Base-by-base conservation (phyloP, 2,329 filamentous ascomycete species). In the Pseudogymnoascus sp. region DNA sequence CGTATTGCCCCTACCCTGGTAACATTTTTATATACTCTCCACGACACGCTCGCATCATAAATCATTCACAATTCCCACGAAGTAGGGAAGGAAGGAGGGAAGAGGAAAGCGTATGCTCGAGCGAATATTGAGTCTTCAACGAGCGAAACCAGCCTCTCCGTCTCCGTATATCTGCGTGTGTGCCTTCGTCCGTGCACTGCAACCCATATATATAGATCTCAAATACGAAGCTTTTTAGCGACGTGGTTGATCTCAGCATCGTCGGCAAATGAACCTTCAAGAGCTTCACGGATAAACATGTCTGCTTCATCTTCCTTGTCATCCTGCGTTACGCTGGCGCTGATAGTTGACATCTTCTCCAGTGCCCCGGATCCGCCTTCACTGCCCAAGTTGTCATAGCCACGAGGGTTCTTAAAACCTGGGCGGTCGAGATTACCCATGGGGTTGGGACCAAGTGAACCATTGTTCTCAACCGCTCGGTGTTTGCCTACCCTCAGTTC, bases 291-390 rank as follows among this genome's bases (percentile, higher is more conserved):
- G 50, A 56, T 35, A 56, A 56, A 56, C 28, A 14, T 12, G 11
- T 56, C 50, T 22, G 50, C 50, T 31, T 60, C 59, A 40, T 60
- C 59, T 26, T 60, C 59, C 14, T 40, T 31, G 59, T 41, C 59
- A 26, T 60, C 22, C 11, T 40, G 22, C 12, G 26, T 26, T 10
- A 40, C 59, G 59, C 59, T 41, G 7, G 33, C 59, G 35, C 59
- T 60, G n/a, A 60, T 41, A 38, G 26, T 41, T n/a, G 59, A 60
- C 59, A 60, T 60, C 59, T 40, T 60, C 33, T 60, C 38, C 35
- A 60, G 33, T 2, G 19, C 33, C 22, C 38, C 35, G 8, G 59
- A 40, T 22, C 50, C 50, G 10, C 28, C 50, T 19, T 56, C 50
- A 22, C 28, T 56, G 28, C 50, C 28, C 14, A 56, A 35, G 28